Conservation (phyloP, 1,284 basidiomycete genomes). For the Naganishia sp. region DNA sequence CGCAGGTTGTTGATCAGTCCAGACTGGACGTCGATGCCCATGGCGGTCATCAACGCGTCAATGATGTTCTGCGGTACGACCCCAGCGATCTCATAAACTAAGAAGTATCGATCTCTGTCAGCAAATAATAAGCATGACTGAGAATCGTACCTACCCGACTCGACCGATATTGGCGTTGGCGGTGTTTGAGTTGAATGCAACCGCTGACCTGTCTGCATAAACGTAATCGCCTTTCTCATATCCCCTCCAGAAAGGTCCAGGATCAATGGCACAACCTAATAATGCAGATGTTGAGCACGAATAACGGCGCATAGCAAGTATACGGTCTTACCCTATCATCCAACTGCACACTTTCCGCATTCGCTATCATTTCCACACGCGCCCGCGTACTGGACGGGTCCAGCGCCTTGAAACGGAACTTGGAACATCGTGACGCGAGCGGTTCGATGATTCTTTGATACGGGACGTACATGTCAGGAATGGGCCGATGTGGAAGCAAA, state of each 20-base stretch:
- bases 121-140: not conserved
- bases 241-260: constrained; percentile 75
- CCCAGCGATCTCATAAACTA: constrained; percentile 94
- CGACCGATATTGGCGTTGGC: constrained; percentile 69
- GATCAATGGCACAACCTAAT: constrained; percentile 51
- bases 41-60: constrained; percentile 64
- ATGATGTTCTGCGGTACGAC: constrained; percentile 81
- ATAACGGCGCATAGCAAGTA: not conserved
- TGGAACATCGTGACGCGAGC: constrained; percentile 96
- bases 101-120: not conserved
- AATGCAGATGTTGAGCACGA: not conserved
- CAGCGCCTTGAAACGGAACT: constrained; percentile 95
- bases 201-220: constrained; percentile 91
- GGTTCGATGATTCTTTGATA: constrained; percentile 89
- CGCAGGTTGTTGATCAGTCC: constrained; percentile 59
- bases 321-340: constrained; percentile 53
- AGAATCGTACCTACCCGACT: constrained; percentile 48
- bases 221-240: constrained; percentile 96
- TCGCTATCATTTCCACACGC: constrained; percentile 79
- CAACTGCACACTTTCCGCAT: constrained; percentile 58
- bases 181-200: constrained; percentile 69
- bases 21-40: constrained; percentile 70
- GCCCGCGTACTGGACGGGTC: constrained; percentile 73
- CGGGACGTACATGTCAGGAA: not conserved
- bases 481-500: not conserved